Conservation (phyloP, 2,329 filamentous ascomycete genomes). For the Hypoxylon sp. region DNA sequence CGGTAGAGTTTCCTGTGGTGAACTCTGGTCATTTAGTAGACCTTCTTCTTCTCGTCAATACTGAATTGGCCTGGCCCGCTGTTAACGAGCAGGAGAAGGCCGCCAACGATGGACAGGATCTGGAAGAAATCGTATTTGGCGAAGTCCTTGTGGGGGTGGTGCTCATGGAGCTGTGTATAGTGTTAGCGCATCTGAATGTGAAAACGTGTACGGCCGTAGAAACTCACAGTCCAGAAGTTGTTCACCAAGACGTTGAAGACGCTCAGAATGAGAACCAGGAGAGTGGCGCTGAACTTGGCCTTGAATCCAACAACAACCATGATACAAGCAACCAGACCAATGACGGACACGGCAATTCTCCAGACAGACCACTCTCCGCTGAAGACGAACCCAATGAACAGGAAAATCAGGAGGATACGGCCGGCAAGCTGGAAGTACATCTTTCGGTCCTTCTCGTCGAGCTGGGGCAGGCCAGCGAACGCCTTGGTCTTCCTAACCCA, state of each 20-base stretch:
- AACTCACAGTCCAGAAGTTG: conserved; percentile 99
- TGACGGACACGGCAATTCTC: conserved; percentile 84
- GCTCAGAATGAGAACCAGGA: conserved; percentile 94
- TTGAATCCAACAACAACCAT: conserved; percentile 99
- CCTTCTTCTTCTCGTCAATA: conserved; percentile 99
- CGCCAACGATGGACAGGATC: conserved; percentile 97
- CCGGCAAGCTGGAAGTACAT: conserved; percentile 99
- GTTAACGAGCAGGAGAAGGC: conserved; percentile 96
- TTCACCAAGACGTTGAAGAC: conserved; percentile 98
- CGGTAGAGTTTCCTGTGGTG: conserved; percentile 12
- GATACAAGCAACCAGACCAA: conserved; percentile 91
- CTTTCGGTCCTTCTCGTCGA: conserved; percentile 99
- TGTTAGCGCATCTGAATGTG: conserved; percentile 47
- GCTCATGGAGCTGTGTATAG: conserved; percentile 82
- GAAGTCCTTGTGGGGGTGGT: conserved; percentile 99
- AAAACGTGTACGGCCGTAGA: conserved; percentile 19
- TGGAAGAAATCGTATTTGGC: conserved; percentile 99
- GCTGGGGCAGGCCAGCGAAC: conserved; percentile 90
- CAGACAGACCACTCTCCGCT: conserved; percentile 93
- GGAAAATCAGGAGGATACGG: conserved; percentile 94
- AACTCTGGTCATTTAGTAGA: conserved; percentile 75
- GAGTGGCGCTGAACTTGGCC: conserved; percentile 97
- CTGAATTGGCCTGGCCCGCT: conserved; percentile 98
- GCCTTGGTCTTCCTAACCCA: conserved; percentile 99
- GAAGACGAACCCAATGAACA: conserved; percentile 97